These are phyloP conservation scores for Phoenix dactylifera DNA, from an alignment of 176 grass and related monocot species.

Conservation along the genomic window DNA sequence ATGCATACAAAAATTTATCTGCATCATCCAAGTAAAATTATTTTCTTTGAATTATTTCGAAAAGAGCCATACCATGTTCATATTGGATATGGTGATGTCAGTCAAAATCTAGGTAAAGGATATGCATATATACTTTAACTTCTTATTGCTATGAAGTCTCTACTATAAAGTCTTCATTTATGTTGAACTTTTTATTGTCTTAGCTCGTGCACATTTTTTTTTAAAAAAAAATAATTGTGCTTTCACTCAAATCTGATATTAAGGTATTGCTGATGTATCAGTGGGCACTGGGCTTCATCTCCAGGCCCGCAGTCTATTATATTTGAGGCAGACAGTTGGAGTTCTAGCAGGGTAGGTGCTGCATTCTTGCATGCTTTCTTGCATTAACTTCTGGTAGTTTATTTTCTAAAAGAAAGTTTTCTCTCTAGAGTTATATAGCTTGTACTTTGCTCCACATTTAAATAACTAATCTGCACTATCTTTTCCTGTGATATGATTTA, in stretches of 20 bases:
- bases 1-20: too few species aligned
- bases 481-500: background rate
- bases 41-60: too few species aligned
- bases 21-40: too few species aligned
- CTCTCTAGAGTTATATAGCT: too few species aligned
- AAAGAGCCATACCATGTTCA: too few species aligned
- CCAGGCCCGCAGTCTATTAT: constrained; percentile 29
- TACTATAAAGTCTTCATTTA: background rate
- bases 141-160: too few species aligned
- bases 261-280: constrained; percentile 23
- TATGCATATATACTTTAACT: too few species aligned
- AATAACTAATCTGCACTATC: too few species aligned
- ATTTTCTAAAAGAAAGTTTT: background rate
- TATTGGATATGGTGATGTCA: too few species aligned
- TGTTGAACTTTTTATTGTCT: background rate
- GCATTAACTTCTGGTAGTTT: background rate
- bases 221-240: background rate
- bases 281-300: constrained; percentile 54
- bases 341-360: constrained; percentile 52
- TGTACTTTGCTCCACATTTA: too few species aligned
- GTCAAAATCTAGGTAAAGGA: too few species aligned
- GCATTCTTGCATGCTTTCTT: background rate
- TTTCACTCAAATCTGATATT: constrained; percentile 22
- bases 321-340: constrained; percentile 57
- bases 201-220: background rate